Evolutionary conservation across 1,139 yeast species (phyloP).

Genomic region (Yamadazyma conglobata): DNA sequence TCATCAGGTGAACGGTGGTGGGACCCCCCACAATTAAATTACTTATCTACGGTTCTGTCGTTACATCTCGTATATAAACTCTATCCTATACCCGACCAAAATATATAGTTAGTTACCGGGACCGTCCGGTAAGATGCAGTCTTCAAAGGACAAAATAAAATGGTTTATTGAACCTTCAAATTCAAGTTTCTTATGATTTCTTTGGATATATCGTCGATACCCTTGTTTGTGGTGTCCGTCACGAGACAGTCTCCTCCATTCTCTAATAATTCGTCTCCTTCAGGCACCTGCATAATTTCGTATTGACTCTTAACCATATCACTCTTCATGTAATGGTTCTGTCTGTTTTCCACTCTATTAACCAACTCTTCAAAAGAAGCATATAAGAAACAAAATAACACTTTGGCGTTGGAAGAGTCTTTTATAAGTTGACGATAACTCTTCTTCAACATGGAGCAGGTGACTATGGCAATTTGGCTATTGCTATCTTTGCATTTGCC

Average conservation of each 20-base stretch:
- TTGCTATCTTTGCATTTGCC: slow-evolving; percentile 27
- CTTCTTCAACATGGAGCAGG: slow-evolving; percentile 83
- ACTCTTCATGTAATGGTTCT: slow-evolving; percentile 82
- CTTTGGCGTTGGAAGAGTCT: slow-evolving; percentile 20
- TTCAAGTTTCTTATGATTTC: slow-evolving; percentile 10
- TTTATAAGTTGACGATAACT: slow-evolving; percentile 62
- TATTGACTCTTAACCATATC: slow-evolving; percentile 81
- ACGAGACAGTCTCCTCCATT: slow-evolving; percentile 38
- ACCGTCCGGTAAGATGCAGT: too few relatives aligned
- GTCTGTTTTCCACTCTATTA: slow-evolving; percentile 56
- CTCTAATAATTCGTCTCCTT: slow-evolving; percentile 31
- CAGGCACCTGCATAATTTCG: slow-evolving; percentile 69
- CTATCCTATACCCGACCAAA: too few relatives aligned
- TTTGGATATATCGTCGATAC: slow-evolving; percentile 31
- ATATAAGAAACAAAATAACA: slow-evolving; percentile 63
- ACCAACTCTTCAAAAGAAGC: slow-evolving; percentile 61
- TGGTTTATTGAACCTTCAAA: slow-evolving; percentile 1
- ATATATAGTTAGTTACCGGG: too few relatives aligned
- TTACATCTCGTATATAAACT: too few relatives aligned
- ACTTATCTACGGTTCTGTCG: too few relatives aligned
- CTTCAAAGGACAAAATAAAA: not conserved
- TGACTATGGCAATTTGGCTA: slow-evolving; percentile 46
- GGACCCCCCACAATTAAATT: too few relatives aligned
- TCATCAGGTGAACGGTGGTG: too few relatives aligned
- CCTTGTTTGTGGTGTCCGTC: slow-evolving; percentile 39